A percentile compares a stretch with the other conserved stretches of the same genome.
Conservation (phyloP, 2,329 filamentous ascomycete genomes). For the Ophiocordyceps camponoti-leonardi region DNA sequence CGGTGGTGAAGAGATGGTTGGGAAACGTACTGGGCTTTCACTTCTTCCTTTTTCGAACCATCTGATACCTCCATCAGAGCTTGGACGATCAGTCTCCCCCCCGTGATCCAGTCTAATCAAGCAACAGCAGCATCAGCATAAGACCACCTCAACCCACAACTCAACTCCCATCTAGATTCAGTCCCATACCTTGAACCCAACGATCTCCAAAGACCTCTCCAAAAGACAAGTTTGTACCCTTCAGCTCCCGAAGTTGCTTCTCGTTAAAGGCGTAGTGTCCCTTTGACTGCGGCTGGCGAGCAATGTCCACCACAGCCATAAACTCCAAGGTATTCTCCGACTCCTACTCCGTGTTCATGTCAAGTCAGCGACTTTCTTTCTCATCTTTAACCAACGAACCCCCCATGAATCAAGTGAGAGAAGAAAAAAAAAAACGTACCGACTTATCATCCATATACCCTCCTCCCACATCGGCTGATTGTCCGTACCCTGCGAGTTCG, state of each 20-base stretch:
- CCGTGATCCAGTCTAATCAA: not conserved
- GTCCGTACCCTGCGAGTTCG: not conserved
- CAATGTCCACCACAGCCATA: not conserved
- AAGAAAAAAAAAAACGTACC: not conserved
- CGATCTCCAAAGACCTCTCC: not conserved
- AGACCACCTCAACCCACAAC: too few species aligned
- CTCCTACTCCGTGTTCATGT: too few species aligned
- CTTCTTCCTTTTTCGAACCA: not conserved
- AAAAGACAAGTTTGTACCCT: not conserved
- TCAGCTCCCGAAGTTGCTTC: not conserved
- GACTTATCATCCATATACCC: not conserved
- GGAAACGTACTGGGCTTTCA: not conserved
- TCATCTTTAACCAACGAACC: too few species aligned
- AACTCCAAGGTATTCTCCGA: not conserved
- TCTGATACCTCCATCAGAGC: not conserved
- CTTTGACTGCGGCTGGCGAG: not conserved
- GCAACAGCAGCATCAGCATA: not conserved
- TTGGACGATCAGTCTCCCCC: not conserved
- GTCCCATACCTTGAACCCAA: not conserved
- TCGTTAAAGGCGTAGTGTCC: not conserved
- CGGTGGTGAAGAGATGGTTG: too few species aligned
- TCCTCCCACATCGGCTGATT: not conserved
- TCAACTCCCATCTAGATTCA: too few species aligned
- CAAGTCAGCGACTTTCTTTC: too few species aligned
- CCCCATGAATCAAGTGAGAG: too few species aligned